Evolutionary conservation across 2,329 filamentous ascomycete genomes (phyloP), one percentile per base, ranked within the genome.

Genomic region (Seiridium unicorne): DNA sequence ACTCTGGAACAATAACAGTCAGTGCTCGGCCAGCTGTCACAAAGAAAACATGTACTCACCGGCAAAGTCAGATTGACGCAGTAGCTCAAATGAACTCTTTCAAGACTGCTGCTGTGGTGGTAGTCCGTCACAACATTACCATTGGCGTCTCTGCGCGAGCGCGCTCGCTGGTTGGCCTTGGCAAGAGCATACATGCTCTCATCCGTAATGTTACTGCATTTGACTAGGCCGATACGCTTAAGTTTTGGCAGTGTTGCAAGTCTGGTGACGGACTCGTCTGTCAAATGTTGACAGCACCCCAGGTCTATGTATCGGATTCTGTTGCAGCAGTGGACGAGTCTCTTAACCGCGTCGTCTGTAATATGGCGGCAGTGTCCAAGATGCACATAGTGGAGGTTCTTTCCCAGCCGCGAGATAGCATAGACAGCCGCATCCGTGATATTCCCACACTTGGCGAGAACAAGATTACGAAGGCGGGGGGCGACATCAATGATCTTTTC

Each of bases 231-330:
- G 62, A 99, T 97, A 44, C 95, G 85, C 79, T 97, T 93, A 57
- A 99, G 80, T 75, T 99, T 99, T 3, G 95, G 95, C 5, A 99
- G 83, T 11, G 86, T 86, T 4, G 95, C 93, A 44, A 99, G 81
- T 64, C 92, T 89, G 63, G 85, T 89, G 13, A 99, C 90, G 31
- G 93, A 97, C 9, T 84, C 82, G 68, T 99, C 95, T 0, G 95
- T 98, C 62, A 99, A 80, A 67, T 92, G 89, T 11, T 85, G 86
- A 75, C 95, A 99, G 77, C 95, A 98, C n/a, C 95, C 95, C 48
- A 99, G 80, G 72, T 99, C 95, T 64, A 99, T 99, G 73, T 99
- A 99, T 59, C 95, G 86, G 66, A 99, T 98, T 32, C 95, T 87
- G 70, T 94, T 98, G 80, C 95, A 99, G 57, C 81, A 82, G 66